Evolutionary conservation across 768 basidiomycete species (phyloP).

Genomic region (Xerocomus potaroensis): DNA sequence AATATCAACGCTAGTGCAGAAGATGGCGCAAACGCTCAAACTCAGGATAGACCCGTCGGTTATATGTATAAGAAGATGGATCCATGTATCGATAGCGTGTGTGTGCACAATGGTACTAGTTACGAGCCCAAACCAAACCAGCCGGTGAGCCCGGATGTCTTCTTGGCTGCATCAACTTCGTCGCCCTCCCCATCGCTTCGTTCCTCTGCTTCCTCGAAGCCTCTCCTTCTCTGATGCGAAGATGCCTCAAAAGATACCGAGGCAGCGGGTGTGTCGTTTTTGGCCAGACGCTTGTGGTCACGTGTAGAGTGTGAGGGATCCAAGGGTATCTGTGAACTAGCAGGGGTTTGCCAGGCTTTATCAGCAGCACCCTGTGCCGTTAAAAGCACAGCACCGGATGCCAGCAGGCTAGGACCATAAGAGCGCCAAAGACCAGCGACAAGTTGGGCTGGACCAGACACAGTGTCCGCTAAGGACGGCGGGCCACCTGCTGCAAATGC

Average conservation of each 20-base stretch:
- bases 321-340: conserved; percentile 29
- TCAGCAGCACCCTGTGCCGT: conserved; percentile 41
- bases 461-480: conserved; percentile 48
- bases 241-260: conserved; percentile 31
- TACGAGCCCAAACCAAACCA: conserved; percentile 34
- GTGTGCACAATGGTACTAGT: no score
- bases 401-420: conserved; percentile 70
- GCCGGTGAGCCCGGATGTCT: conserved; percentile 26
- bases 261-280: conserved; percentile 46
- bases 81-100: no score
- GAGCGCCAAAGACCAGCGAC: conserved; percentile 68
- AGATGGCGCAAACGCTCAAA: no score
- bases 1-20: no score
- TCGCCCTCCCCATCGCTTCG: conserved; percentile 68
- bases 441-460: conserved; percentile 62
- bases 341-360: conserved; percentile 25
- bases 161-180: conserved; percentile 32
- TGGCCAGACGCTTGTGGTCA: conserved; percentile 48
- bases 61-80: no score
- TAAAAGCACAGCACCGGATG: conserved; percentile 61
- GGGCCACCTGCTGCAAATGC: conserved; percentile 32
- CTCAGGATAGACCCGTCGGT: no score
- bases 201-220: conserved; percentile 68
- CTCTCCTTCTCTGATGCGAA: conserved; percentile 37
- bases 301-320: conserved; percentile 30